Evolutionary conservation across 2,329 filamentous ascomycete genomes (phyloP).

Genomic region (Colletotrichum abscissum): DNA sequence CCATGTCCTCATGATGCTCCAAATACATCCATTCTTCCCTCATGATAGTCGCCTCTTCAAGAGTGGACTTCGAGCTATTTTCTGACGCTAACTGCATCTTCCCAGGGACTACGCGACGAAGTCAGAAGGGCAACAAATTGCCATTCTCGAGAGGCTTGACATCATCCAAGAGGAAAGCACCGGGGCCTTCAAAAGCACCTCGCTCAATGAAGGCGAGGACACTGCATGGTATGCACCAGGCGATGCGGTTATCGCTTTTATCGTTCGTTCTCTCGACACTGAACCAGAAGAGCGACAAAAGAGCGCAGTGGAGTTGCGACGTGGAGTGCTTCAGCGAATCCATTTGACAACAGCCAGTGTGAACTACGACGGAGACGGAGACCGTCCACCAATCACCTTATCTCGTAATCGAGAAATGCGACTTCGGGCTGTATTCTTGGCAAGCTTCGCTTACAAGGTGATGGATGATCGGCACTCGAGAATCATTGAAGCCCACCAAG

Average conservation of each 20-base stretch:
- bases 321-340: neutral
- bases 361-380: neutral
- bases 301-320: neutral
- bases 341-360: neutral
- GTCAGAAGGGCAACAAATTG: neutral
- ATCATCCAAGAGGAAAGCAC: neutral
- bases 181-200: neutral
- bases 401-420: neutral
- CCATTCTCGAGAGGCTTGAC: neutral
- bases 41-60: too few species aligned
- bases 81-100: too few species aligned
- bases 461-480: neutral
- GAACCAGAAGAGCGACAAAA: neutral
- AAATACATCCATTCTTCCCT: too few species aligned
- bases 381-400: neutral
- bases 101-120: neutral
- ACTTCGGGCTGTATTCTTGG: neutral
- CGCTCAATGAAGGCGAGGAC: neutral
- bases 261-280: neutral
- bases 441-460: neutral
- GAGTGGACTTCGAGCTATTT: too few species aligned
- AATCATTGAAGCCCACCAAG: neutral
- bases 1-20: neutral
- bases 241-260: neutral
- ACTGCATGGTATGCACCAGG: neutral